Base-by-base conservation (phyloP, 495 filamentous ascomycete species). In the Aspergillus diversus region DNA sequence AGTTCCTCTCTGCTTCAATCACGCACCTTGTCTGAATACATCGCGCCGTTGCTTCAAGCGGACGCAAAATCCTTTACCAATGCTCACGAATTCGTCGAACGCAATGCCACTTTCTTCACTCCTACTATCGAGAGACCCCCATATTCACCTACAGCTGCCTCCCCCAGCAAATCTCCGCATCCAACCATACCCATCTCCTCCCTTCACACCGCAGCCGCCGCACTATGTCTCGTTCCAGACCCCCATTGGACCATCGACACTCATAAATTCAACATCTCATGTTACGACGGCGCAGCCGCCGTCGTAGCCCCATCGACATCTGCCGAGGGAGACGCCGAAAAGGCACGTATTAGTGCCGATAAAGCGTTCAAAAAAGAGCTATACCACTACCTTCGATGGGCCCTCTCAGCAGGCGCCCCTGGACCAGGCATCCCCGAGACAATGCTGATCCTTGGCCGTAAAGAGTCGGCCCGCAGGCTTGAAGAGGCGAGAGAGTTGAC, bases 381-480 rank as follows among this genome's bases (percentile, higher is more conserved):
- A 6, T 82, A 87, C 66, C 75, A 81, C 47, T 84, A 89, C 62
- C 73, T 93, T 57, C 84, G 92, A 52, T 90, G 91, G 86, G 87
- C 87, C 1, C 54, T 94, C 34, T 71, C 79, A 0, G 89, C 76
- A 16, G 83, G 82, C 8, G 75, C 76, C 9, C 75, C 82, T 4
- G 92, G 92, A 0, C 87, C 89, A 12, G 69, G 78, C 2, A 75
- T 90, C 21, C 77, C 81, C 0, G 74, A 82, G 33, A 85, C 80
- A 15, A 86, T 96, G 83, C 71, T 55, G 15, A 75, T 90, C 1
- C 70, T 96, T 9, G 91, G 92, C 0, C 83, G 78, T 62, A 80
- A 82, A 6, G 84, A 89, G 73, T 80, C 81, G 1, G 42, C 90
- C 32, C 69, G 68, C 39, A 77, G 92, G 32, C 66, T 92, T 17